Conservation (phyloP, 805 yeast species). For the Vanderwaltozyma tropicalis region DNA sequence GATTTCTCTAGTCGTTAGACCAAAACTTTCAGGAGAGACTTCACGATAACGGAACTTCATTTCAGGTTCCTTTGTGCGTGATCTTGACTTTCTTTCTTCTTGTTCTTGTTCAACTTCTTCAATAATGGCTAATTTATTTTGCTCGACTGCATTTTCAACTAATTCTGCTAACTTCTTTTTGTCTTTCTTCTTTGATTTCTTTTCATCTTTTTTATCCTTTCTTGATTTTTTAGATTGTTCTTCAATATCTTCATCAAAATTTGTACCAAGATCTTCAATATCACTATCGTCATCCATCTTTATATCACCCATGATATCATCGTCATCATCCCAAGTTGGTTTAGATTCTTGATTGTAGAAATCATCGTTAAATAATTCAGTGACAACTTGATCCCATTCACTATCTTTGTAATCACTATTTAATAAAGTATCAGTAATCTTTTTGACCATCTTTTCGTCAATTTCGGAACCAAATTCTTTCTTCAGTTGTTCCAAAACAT, state of each 20-base stretch:
- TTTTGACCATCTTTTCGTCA: conserved; percentile 49
- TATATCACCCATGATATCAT: conserved; percentile 42
- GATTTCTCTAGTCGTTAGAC: conserved; percentile 77
- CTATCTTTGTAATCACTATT: conserved; percentile 82
- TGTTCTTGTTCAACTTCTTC: conserved; percentile 57
- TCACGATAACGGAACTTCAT: conserved; percentile 75
- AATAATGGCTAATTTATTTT: conserved; percentile 51
- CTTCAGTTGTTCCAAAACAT: conserved; percentile 39
- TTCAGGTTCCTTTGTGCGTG: conserved; percentile 35
- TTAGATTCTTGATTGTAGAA: conserved; percentile 54
- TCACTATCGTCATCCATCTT: conserved; percentile 32
- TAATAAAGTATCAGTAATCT: conserved; percentile 65
- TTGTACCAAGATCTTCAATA: conserved; percentile 24
- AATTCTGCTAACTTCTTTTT: conserved; percentile 50
- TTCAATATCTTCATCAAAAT: conserved; percentile 13
- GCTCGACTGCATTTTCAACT: conserved; percentile 72
- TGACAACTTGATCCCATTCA: conserved; percentile 85
- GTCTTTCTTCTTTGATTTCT: conserved; percentile 49
- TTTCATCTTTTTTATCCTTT: conserved; percentile 39
- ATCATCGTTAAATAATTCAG: conserved; percentile 75
- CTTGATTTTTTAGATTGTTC: conserved; percentile 35
- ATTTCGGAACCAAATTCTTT: conserved; percentile 36
- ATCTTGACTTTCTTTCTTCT: conserved; percentile 47
- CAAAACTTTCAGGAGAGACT: conserved; percentile 90
- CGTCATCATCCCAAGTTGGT: conserved; percentile 60